Percentiles rank a stretch among this genome's conserved stretches.
These are phyloP conservation scores for Paecilomyces variotii DNA, from an alignment of 2,329 filamentous ascomycete species.

Conservation along the genomic window DNA sequence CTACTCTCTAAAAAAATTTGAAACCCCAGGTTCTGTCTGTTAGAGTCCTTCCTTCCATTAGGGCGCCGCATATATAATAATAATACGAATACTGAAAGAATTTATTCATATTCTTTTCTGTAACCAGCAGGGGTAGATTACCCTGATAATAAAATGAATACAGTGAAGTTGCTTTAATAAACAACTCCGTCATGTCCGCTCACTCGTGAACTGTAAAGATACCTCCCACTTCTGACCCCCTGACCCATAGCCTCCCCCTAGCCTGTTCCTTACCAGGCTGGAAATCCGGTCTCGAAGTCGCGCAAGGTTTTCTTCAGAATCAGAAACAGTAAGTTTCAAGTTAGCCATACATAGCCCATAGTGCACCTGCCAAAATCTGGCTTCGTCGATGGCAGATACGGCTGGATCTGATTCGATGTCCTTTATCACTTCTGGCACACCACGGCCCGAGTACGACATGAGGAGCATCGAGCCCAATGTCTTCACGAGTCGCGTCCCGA, in stretches of 20 bases:
- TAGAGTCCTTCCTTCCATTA: background rate
- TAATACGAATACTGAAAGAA: background rate
- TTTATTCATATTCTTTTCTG: background rate
- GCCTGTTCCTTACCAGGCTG: slow-evolving; percentile 70
- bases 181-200: slow-evolving; percentile 30
- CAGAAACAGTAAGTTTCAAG: slow-evolving; percentile 66
- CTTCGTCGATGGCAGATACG: slow-evolving; percentile 74
- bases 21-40: background rate
- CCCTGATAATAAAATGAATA: background rate
- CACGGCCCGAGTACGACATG: slow-evolving; percentile 67
- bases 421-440: slow-evolving; percentile 66
- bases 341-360: slow-evolving; percentile 96
- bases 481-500: slow-evolving; percentile 75
- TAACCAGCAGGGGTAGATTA: background rate
- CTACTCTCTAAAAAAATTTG: background rate
- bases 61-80: background rate
- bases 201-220: slow-evolving; percentile 66
- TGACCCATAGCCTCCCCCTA: slow-evolving; percentile 81
- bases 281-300: slow-evolving; percentile 69
- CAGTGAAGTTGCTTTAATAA: background rate
- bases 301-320: slow-evolving; percentile 62
- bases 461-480: slow-evolving; percentile 89
- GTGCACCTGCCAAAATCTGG: slow-evolving; percentile 97
- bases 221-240: slow-evolving; percentile 86
- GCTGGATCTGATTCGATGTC: slow-evolving; percentile 76